A percentile compares a stretch with the other conserved stretches of the same genome.
These are phyloP conservation scores for Thinopyrum elongatum DNA, from an alignment of 176 grass and related monocot species.

Conservation along the genomic window DNA sequence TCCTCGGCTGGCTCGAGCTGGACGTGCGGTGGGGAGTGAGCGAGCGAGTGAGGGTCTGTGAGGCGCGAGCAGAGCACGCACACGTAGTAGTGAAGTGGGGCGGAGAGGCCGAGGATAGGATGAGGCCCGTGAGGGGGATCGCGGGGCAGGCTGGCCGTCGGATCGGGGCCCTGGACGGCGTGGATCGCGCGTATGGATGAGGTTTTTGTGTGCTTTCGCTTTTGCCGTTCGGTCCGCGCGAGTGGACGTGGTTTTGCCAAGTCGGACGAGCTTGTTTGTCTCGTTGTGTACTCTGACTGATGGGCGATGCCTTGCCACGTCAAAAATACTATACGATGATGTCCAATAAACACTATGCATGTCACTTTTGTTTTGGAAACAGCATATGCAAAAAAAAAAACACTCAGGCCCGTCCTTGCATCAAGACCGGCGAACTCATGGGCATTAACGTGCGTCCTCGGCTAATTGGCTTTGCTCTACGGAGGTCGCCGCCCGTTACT, in stretches of 20 bases:
- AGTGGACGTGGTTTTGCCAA: conserved; percentile 43
- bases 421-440: not conserved
- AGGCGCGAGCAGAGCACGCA: conserved; percentile 18
- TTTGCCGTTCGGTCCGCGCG: not conserved
- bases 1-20: conserved; percentile 10
- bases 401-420: not conserved
- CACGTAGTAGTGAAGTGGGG: conserved; percentile 8
- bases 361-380: not conserved
- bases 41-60: not conserved
- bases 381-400: not conserved
- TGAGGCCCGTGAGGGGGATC: conserved; percentile 42
- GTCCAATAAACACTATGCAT: too few species aligned
- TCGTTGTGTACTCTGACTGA: not conserved
- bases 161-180: conserved; percentile 28
- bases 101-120: conserved; percentile 50
- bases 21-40: conserved; percentile 9
- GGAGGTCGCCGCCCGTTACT: not conserved
- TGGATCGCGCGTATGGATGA: conserved; percentile 58
- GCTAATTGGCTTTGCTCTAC: not conserved
- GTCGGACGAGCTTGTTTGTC: conserved; percentile 32
- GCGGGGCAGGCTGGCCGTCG: conserved; percentile 24
- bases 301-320: conserved; percentile 28
- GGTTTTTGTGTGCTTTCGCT: conserved; percentile 46
- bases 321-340: not conserved
- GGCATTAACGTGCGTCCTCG: not conserved